Conservation (phyloP, 768 basidiomycete genomes). For the Gymnopilus junonius region DNA sequence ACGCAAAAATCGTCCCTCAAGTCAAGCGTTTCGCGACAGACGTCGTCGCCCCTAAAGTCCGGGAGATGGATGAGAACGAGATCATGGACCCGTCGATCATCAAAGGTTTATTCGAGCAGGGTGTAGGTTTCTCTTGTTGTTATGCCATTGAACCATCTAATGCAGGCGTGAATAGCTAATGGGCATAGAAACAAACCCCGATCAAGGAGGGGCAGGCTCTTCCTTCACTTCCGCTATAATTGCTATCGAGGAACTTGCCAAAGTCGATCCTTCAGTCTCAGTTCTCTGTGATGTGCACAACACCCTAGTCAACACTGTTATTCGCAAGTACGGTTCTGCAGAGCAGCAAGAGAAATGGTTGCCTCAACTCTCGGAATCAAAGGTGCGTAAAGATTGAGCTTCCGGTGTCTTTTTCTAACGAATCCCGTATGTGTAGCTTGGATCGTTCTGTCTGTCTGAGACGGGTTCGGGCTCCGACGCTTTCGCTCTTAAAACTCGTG, state of each 20-base stretch:
- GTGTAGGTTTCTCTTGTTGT: constrained; percentile 55
- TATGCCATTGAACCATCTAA: background rate
- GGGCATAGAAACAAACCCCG: constrained; percentile 92
- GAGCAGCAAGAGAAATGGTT: constrained; percentile 90
- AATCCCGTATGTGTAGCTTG: constrained; percentile 58
- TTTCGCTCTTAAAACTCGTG: constrained; percentile 93
- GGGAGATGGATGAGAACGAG: constrained; percentile 98
- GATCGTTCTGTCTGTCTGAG: constrained; percentile 95
- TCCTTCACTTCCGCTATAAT: constrained; percentile 97
- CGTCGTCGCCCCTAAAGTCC: constrained; percentile 87
- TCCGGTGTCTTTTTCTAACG: background rate
- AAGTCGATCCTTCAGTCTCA: constrained; percentile 94
- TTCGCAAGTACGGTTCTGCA: constrained; percentile 83
- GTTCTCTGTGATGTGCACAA: constrained; percentile 99
- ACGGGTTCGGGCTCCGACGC: constrained; percentile 94
- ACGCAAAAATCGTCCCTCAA: constrained; percentile 30
- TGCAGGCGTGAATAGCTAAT: constrained; percentile 65
- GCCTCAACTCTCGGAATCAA: constrained; percentile 77
- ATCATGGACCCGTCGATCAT: constrained; percentile 89
- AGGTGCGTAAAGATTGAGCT: constrained; percentile 50
- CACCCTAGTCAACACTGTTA: constrained; percentile 94
- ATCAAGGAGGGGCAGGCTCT: constrained; percentile 84
- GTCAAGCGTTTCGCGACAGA: constrained; percentile 90
- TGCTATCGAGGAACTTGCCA: constrained; percentile 96
- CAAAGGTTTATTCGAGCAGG: constrained; percentile 91